Percentiles rank a stretch among this genome's conserved stretches.
These are phyloP conservation scores for Globisporangium iwayamae DNA, from an alignment of 352 stramenopile genomes.

Conservation along the genomic window DNA sequence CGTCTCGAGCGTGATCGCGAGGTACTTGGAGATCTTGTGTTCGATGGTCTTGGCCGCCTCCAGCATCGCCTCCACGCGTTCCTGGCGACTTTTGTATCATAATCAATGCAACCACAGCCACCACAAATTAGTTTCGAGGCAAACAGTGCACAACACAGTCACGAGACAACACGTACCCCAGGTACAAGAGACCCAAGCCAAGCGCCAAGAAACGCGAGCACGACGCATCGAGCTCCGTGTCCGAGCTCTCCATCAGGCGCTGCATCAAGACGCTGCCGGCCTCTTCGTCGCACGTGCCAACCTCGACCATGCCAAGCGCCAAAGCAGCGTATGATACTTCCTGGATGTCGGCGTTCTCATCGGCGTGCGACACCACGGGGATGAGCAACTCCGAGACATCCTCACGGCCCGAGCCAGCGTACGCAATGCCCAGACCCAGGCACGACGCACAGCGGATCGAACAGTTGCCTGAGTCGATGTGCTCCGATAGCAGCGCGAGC, in stretches of 20 bases:
- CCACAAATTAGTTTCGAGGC: not conserved
- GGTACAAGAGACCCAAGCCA: conserved; percentile 96
- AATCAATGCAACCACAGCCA: not conserved
- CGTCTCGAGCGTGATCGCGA: conserved; percentile 96
- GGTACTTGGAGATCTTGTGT: conserved; percentile 96
- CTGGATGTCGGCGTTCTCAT: conserved; percentile 91
- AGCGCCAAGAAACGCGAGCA: conserved; percentile 96
- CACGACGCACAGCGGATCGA: conserved; percentile 94
- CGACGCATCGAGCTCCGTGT: conserved; percentile 96
- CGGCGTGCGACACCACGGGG: conserved; percentile 89
- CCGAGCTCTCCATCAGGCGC: conserved; percentile 97
- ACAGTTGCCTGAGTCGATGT: conserved; percentile 94
- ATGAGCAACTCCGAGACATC: conserved; percentile 97
- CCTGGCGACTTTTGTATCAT: conserved; percentile 45
- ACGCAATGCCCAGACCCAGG: conserved; percentile 97
- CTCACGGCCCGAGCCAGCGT: conserved; percentile 94
- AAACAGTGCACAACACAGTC: not conserved
- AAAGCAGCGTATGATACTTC: conserved; percentile 92
- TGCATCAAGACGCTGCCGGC: conserved; percentile 96
- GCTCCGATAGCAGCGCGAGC: conserved; percentile 95
- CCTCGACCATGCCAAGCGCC: conserved; percentile 97
- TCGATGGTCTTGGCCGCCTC: conserved; percentile 98
- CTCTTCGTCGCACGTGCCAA: conserved; percentile 97
- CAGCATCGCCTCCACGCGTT: conserved; percentile 98
- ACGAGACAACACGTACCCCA: conserved; percentile 76